Evolutionary conservation across 257 asterid genomes (phyloP).

Genomic region (Marsdenia floribunda): DNA sequence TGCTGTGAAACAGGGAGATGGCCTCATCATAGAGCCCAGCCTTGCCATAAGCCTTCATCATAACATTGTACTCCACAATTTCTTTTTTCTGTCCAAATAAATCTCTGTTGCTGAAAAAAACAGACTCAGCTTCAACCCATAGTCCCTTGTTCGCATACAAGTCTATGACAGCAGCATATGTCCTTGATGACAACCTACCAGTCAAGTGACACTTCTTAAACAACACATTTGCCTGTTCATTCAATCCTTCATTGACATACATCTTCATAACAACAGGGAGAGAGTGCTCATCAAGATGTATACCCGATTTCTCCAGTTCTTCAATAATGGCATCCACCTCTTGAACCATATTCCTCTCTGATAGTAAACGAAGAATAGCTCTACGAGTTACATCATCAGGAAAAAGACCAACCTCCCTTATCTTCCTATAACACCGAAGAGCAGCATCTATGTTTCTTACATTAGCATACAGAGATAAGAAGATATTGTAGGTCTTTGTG

Average conservation of each 20-base stretch:
- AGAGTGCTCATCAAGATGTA: constrained; percentile 55
- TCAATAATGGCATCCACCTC: constrained; percentile 67
- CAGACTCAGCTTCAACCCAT: constrained; percentile 77
- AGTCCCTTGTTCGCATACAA: constrained; percentile 78
- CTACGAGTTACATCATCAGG: constrained; percentile 78
- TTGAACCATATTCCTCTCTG: constrained; percentile 61
- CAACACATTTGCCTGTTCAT: constrained; percentile 43
- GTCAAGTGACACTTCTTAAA: constrained; percentile 41
- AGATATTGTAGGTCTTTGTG: constrained; percentile 76
- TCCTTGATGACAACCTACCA: constrained; percentile 53
- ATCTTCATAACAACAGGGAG: constrained; percentile 63
- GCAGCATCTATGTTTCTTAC: constrained; percentile 52
- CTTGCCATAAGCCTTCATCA: constrained; percentile 91
- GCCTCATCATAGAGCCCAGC: constrained; percentile 67
- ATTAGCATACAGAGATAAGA: constrained; percentile 59
- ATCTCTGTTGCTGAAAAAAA: constrained; percentile 47
- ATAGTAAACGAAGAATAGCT: constrained; percentile 50
- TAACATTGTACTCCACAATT: constrained; percentile 76
- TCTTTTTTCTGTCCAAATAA: constrained; percentile 43
- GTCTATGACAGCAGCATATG: constrained; percentile 72
- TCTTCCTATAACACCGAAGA: constrained; percentile 57
- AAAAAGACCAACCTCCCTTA: constrained; percentile 69
- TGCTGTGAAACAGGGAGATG: constrained; percentile 57
- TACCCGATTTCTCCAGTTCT: constrained; percentile 59
- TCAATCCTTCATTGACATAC: constrained; percentile 62